phyloP scores from a whole-genome alignment of 1,139 yeast genomes.

The Pichia sp. region DNA sequence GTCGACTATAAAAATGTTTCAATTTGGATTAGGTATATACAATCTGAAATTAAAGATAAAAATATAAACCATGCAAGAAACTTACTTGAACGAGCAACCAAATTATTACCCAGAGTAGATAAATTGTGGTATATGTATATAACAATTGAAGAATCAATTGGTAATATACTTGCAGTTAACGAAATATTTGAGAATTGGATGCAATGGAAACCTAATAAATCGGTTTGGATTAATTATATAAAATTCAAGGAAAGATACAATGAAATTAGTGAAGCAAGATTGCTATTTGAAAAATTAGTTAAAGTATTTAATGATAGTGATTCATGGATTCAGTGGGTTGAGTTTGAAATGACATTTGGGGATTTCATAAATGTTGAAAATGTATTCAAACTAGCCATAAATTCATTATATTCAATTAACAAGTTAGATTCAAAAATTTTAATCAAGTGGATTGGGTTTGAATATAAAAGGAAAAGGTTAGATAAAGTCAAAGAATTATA shows the following conservation, averaged over 20 bases:
- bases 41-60: slow-evolving; percentile 62
- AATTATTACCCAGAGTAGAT: slow-evolving; percentile 67
- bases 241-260: slow-evolving; percentile 65
- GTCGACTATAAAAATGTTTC: slow-evolving; percentile 72
- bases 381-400: slow-evolving; percentile 64
- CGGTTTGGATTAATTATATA: slow-evolving; percentile 72
- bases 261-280: slow-evolving; percentile 52
- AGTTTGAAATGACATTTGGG: slow-evolving; percentile 55
- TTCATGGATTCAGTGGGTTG: slow-evolving; percentile 63
- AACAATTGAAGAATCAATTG: slow-evolving; percentile 74
- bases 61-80: slow-evolving; percentile 88
- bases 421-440: slow-evolving; percentile 36
- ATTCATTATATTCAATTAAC: slow-evolving; percentile 35
- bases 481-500: slow-evolving; percentile 66
- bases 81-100: slow-evolving; percentile 70
- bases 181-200: slow-evolving; percentile 75
- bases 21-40: slow-evolving; percentile 80
- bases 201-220: slow-evolving; percentile 57
- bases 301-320: slow-evolving; percentile 43
- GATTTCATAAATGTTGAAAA: slow-evolving; percentile 43
- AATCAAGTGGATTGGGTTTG: slow-evolving; percentile 67
- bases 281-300: slow-evolving; percentile 52
- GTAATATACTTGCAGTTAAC: slow-evolving; percentile 57
- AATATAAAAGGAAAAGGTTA: slow-evolving; percentile 51
- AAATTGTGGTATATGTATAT: slow-evolving; percentile 84